phyloP scores from a whole-genome alignment of 1,139 yeast species.

The Candida frijolesensis region DNA sequence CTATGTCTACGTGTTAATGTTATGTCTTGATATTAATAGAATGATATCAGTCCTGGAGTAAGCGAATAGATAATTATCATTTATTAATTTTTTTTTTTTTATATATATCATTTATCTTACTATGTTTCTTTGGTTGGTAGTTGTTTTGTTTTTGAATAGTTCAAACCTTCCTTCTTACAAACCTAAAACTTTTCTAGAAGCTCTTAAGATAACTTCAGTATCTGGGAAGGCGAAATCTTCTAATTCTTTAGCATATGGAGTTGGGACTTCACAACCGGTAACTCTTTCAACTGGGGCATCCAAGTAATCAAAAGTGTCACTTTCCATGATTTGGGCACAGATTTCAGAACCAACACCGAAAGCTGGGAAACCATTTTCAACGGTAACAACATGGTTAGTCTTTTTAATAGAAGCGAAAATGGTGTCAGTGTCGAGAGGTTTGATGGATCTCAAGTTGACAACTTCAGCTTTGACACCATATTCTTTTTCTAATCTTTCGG shows the following conservation, averaged over 20 bases:
- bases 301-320: slow-evolving; percentile 96
- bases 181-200: slow-evolving; percentile 86
- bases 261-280: slow-evolving; percentile 99
- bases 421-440: slow-evolving; percentile 91
- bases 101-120: not conserved
- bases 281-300: slow-evolving; percentile 99
- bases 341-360: slow-evolving; percentile 99
- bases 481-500: slow-evolving; percentile 79
- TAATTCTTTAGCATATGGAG: slow-evolving; percentile 95
- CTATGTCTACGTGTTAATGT: not conserved
- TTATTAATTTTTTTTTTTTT: not conserved
- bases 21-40: not conserved
- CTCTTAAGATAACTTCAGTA: slow-evolving; percentile 85
- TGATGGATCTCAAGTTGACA: slow-evolving; percentile 92
- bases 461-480: slow-evolving; percentile 92
- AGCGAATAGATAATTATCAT: not conserved
- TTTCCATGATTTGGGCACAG: slow-evolving; percentile 97
- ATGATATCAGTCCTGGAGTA: not conserved
- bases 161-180: slow-evolving; percentile 32
- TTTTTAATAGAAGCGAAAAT: slow-evolving; percentile 89
- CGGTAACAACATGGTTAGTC: slow-evolving; percentile 95
- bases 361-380: slow-evolving; percentile 97
- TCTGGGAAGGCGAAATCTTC: slow-evolving; percentile 99
- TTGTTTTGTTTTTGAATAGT: not conserved
- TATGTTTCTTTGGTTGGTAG: not conserved